phyloP scores from a whole-genome alignment of 352 stramenopile species.

The Elongisporangium senticosum region DNA sequence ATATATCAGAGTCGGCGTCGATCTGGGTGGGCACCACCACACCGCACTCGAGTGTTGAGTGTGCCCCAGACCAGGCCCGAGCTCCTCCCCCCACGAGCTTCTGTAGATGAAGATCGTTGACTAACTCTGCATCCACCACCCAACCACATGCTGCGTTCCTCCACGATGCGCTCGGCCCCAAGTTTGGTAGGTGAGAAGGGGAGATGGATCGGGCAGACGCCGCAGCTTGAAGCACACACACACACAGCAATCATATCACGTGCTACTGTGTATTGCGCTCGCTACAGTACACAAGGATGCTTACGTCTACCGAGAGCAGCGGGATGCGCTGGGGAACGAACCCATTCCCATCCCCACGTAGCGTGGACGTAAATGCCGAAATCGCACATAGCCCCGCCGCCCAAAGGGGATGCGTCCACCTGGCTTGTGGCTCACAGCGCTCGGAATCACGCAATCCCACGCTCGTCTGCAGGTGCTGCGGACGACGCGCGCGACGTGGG shows the following conservation, averaged over 20 bases:
- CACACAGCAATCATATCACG: background rate
- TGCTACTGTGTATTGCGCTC: background rate
- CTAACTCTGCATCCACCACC: background rate
- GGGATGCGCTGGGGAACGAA: too few species aligned
- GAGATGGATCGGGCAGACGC: background rate
- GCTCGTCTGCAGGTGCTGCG: conserved; percentile 1
- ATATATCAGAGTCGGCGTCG: background rate
- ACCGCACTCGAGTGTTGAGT: background rate
- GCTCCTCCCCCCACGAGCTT: background rate
- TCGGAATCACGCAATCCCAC: background rate
- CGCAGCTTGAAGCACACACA: background rate
- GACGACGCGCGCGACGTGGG: conserved; percentile 2
- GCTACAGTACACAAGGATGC: background rate
- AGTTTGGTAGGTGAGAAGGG: background rate
- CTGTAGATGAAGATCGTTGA: background rate
- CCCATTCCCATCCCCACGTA: too few species aligned
- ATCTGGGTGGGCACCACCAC: background rate
- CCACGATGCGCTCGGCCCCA: background rate
- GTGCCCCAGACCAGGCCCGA: background rate
- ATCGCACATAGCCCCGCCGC: too few species aligned
- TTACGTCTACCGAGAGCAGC: background rate
- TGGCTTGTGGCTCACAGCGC: too few species aligned
- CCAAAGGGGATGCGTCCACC: too few species aligned
- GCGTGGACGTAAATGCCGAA: too few species aligned
- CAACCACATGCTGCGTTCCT: background rate